Conservation (phyloP, 2,329 filamentous ascomycete species). For the Eutypella sp. region DNA sequence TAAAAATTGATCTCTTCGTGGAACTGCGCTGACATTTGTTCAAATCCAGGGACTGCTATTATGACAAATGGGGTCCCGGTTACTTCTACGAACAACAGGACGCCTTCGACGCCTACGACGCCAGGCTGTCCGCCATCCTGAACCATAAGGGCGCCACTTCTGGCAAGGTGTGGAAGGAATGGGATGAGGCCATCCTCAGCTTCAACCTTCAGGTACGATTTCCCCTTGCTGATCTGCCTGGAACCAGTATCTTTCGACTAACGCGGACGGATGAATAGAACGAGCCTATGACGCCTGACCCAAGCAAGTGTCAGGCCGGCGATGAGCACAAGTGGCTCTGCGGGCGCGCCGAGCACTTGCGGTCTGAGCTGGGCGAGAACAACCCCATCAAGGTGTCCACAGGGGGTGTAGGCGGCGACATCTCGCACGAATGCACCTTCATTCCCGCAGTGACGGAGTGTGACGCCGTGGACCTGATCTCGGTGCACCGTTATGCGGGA, state of each 20-base stretch:
- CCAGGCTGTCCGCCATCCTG: conserved; percentile 24
- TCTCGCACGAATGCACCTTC: conserved; percentile 25
- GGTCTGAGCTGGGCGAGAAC: conserved; percentile 17
- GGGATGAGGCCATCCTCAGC: conserved; percentile 26
- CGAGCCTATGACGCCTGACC: conserved; percentile 25
- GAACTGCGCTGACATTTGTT: neutral
- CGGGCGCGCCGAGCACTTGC: conserved; percentile 23
- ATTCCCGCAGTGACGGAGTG: conserved; percentile 21
- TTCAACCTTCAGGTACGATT: conserved; percentile 26
- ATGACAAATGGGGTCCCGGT: conserved; percentile 13
- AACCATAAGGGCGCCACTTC: conserved; percentile 27
- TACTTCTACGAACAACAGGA: conserved; percentile 25
- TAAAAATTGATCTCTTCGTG: too few species aligned
- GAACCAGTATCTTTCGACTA: neutral
- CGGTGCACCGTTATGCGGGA: conserved; percentile 23
- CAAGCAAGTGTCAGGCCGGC: conserved; percentile 16
- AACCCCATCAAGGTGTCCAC: conserved; percentile 26
- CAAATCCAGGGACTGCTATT: conserved; percentile 15
- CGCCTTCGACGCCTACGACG: conserved; percentile 25
- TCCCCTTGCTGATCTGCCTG: neutral
- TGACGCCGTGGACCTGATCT: conserved; percentile 22
- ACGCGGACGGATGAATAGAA: conserved; percentile 14
- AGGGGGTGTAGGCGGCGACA: conserved; percentile 28
- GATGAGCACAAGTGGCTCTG: conserved; percentile 25
- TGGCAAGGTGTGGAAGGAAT: conserved; percentile 27